A percentile compares a stretch with the other conserved stretches of the same genome.
phyloP scores from a whole-genome alignment of 129 eudicot genomes.

The Apium graveolens region DNA sequence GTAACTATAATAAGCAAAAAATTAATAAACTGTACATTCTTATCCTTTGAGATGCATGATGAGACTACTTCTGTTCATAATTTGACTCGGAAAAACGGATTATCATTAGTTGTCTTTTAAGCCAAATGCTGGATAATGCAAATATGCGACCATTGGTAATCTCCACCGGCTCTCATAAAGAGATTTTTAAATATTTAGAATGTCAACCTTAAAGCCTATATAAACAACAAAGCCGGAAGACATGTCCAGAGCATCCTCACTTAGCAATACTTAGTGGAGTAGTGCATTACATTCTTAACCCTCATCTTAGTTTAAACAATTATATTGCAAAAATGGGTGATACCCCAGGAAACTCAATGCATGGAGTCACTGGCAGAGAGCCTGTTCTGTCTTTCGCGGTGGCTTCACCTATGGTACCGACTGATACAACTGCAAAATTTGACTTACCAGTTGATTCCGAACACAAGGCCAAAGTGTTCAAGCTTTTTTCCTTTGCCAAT shows the following conservation, averaged over 20 bases:
- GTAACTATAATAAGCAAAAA: too few species aligned
- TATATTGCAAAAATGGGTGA: not conserved
- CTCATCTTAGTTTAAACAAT: not conserved
- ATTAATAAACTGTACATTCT: too few species aligned
- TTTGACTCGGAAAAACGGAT: too few species aligned
- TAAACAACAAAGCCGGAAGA: not conserved
- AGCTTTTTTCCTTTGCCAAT: too few species aligned
- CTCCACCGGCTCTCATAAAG: not conserved
- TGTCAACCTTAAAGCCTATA: not conserved
- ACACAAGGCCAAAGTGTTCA: too few species aligned
- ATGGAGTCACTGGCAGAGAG: constrained; percentile 10
- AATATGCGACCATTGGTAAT: not conserved
- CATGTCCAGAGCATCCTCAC: not conserved
- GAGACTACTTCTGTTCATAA: too few species aligned
- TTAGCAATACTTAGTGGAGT: not conserved
- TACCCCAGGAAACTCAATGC: constrained; percentile 13
- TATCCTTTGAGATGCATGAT: too few species aligned
- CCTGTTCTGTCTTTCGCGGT: constrained; percentile 45
- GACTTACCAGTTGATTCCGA: too few species aligned
- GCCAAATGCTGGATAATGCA: not conserved
- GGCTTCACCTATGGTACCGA: too few species aligned
- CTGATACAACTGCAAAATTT: too few species aligned
- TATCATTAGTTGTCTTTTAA: too few species aligned
- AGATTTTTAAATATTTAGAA: not conserved
- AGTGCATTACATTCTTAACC: not conserved